A percentile compares a stretch with the other conserved stretches of the same genome.
Evolutionary conservation across 441 rosid species (phyloP).

Genomic region (Gossypium davidsonii): DNA sequence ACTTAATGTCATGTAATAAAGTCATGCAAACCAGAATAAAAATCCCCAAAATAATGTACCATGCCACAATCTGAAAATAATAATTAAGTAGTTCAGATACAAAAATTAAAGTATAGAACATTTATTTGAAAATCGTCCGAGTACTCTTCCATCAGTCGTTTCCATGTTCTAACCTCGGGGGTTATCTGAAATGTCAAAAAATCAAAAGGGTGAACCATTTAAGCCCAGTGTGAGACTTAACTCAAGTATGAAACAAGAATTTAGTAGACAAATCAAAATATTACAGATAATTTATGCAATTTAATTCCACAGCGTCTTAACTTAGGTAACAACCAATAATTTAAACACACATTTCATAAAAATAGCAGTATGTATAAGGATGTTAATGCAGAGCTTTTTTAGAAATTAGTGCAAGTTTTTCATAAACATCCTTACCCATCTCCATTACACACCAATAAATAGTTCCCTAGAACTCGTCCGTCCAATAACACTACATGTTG

Average conservation of each 20-base stretch:
- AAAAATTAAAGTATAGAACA: neutral
- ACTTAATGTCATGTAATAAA: neutral
- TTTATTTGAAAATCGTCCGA: neutral
- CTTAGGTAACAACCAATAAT: neutral
- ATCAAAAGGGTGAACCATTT: neutral
- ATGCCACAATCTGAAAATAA: neutral
- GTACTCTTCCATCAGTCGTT: neutral
- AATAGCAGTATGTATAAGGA: neutral
- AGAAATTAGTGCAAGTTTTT: neutral
- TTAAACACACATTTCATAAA: neutral
- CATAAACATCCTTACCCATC: neutral
- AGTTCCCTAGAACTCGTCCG: neutral
- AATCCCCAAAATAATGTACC: neutral
- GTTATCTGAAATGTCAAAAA: neutral
- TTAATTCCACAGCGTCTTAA: neutral
- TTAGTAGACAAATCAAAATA: neutral
- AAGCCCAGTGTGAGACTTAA: neutral
- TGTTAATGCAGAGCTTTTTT: neutral
- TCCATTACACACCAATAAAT: neutral
- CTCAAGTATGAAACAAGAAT: neutral
- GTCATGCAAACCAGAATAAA: neutral
- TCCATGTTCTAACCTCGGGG: neutral
- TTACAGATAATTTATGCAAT: neutral
- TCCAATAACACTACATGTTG: neutral
- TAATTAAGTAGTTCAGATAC: neutral